These are phyloP conservation scores for Lasiodiplodia sp. DNA, from an alignment of 2,329 filamentous ascomycete genomes.

Conservation along the genomic window DNA sequence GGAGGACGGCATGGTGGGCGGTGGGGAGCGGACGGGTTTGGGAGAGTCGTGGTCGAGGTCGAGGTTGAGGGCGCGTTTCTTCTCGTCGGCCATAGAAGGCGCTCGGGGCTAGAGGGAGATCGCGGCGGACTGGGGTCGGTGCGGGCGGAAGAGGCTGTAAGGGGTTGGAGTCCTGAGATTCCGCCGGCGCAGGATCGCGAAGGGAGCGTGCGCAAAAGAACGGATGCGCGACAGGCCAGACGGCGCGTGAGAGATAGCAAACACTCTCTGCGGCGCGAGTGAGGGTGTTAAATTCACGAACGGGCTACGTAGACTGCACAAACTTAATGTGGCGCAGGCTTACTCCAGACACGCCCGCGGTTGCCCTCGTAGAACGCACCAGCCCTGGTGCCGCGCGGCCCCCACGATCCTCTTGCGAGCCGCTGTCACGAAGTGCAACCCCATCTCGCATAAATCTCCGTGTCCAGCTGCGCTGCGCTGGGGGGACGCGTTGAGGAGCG, in stretches of 20 bases:
- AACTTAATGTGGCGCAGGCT: conserved; percentile 23
- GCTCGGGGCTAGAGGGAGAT: conserved; percentile 20
- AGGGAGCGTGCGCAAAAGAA: conserved; percentile 13
- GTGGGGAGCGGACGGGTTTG: conserved; percentile 60
- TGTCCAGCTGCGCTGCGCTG: neutral
- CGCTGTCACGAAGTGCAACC: neutral
- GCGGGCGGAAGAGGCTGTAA: conserved; percentile 26
- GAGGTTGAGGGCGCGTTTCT: conserved; percentile 81
- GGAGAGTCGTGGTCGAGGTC: conserved; percentile 54
- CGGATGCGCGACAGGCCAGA: neutral
- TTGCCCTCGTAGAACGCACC: neutral
- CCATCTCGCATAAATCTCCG: neutral
- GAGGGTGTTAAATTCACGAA: neutral
- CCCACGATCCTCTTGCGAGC: neutral
- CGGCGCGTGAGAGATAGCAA: neutral
- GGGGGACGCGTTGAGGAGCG: neutral
- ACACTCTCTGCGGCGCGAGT: neutral
- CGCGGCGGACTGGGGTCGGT: conserved; percentile 14
- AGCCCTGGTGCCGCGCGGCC: conserved; percentile 1
- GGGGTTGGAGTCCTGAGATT: conserved; percentile 25
- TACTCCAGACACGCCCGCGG: neutral
- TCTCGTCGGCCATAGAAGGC: conserved; percentile 80
- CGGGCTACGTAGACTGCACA: conserved; percentile 15
- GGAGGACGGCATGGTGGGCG: conserved; percentile 53
- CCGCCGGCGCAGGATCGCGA: conserved; percentile 18